phyloP scores from a whole-genome alignment of 2,329 filamentous ascomycete species.

The Zymoseptoria ardabiliae region DNA sequence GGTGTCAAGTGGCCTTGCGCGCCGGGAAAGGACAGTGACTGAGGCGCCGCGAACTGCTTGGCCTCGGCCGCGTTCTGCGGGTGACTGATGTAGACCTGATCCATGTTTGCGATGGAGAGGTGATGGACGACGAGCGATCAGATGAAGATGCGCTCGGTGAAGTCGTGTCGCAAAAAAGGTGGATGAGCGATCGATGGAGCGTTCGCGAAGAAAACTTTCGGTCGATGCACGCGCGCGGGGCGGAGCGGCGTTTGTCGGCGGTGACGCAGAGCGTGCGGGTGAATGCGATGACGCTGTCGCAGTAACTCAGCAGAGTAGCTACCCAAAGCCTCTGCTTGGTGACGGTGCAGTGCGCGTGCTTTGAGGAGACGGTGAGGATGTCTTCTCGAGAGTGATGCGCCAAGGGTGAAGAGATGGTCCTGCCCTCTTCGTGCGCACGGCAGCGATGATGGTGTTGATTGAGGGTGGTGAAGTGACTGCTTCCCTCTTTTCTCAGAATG shows the following conservation, averaged over 20 bases:
- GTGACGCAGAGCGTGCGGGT: background rate
- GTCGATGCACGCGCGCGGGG: background rate
- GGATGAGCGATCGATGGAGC: background rate
- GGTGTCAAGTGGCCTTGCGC: conserved; percentile 70
- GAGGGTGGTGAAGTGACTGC: background rate
- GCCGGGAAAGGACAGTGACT: conserved; percentile 84
- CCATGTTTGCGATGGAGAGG: conserved; percentile 54
- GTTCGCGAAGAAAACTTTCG: background rate
- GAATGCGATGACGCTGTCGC: background rate
- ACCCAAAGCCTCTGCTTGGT: conserved; percentile 1
- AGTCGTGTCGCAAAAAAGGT: background rate
- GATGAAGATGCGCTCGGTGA: background rate
- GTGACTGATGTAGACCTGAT: conserved; percentile 68
- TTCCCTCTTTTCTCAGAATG: background rate
- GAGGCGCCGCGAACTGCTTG: conserved; percentile 88
- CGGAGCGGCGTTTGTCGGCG: background rate
- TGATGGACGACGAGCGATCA: background rate
- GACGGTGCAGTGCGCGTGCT: background rate
- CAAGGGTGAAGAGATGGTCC: background rate
- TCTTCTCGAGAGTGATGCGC: background rate
- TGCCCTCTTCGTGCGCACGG: background rate
- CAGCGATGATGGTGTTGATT: background rate
- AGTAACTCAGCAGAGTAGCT: conserved; percentile 1
- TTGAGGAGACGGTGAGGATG: background rate
- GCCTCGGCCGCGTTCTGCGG: conserved; percentile 87